Conservation (phyloP, 495 filamentous ascomycete genomes). For the Aspergillus sclerotiicarbonarius region DNA sequence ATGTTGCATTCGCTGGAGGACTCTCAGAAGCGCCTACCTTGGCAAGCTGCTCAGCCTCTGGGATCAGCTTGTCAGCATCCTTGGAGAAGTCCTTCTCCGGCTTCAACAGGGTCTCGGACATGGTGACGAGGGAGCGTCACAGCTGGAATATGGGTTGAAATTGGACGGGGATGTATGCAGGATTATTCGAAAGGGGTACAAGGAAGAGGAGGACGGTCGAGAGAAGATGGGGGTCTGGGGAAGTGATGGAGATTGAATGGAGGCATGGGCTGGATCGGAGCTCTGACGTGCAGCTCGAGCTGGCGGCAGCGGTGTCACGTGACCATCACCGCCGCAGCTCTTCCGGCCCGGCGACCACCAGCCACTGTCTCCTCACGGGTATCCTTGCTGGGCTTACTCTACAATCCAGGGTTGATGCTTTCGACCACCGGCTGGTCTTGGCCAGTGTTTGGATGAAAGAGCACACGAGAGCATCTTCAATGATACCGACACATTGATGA, state of each 20-base stretch:
- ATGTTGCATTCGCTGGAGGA: background rate
- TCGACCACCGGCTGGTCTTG: background rate
- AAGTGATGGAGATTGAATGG: conserved; percentile 10
- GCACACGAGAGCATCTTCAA: too few relatives aligned
- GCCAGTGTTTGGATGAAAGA: too few relatives aligned
- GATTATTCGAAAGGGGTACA: background rate
- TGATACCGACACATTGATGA: too few relatives aligned
- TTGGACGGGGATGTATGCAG: background rate
- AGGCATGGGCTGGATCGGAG: conserved; percentile 14
- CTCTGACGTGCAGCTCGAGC: conserved; percentile 16
- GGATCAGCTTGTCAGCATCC: conserved; percentile 86
- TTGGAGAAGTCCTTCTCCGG: conserved; percentile 79
- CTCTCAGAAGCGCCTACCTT: conserved; percentile 54
- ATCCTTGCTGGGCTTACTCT: too few relatives aligned
- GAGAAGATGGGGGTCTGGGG: background rate
- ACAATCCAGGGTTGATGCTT: background rate
- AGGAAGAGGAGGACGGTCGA: background rate
- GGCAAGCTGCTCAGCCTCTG: conserved; percentile 82
- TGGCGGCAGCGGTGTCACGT: conserved; percentile 1
- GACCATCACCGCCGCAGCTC: background rate
- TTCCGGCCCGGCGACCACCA: background rate
- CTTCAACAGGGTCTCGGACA: conserved; percentile 64
- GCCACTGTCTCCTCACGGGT: background rate
- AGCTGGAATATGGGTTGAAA: background rate
- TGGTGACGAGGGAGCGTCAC: conserved; percentile 37